Evolutionary conservation across 768 basidiomycete genomes (phyloP).

Genomic region (Boletus rex-veris): DNA sequence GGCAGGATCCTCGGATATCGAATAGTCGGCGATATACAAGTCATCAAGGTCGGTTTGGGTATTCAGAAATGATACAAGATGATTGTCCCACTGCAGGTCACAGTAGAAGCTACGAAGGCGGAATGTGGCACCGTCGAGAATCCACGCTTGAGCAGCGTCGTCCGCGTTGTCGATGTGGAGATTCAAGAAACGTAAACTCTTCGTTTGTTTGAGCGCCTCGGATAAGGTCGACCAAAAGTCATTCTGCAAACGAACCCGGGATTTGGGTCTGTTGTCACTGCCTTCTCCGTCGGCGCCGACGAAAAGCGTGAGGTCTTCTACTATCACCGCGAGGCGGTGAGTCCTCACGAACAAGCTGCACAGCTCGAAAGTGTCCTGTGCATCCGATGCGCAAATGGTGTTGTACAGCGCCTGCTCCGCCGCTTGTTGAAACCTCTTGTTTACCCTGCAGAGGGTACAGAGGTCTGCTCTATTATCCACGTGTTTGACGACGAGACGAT

Average conservation of each 20-base stretch:
- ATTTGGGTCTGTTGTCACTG: background rate
- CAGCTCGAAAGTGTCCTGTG: slow-evolving; percentile 38
- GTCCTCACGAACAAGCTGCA: slow-evolving; percentile 46
- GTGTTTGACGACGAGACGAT: slow-evolving; percentile 53
- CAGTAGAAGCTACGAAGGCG: slow-evolving; percentile 60
- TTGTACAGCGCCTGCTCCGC: slow-evolving; percentile 61
- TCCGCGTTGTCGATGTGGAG: slow-evolving; percentile 37
- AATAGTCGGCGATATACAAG: slow-evolving; percentile 37
- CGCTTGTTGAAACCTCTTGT: slow-evolving; percentile 48
- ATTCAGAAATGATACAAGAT: slow-evolving; percentile 41
- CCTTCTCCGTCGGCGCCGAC: slow-evolving; percentile 28
- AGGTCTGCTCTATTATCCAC: slow-evolving; percentile 53
- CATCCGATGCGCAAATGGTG: slow-evolving; percentile 46
- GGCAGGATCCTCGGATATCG: slow-evolving; percentile 11
- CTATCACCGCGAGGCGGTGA: slow-evolving; percentile 48
- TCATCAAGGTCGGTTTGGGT: slow-evolving; percentile 24
- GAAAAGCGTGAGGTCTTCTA: slow-evolving; percentile 53
- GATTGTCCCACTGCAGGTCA: slow-evolving; percentile 61
- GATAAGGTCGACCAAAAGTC: slow-evolving; percentile 52
- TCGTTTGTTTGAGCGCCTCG: slow-evolving; percentile 44
- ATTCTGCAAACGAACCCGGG: slow-evolving; percentile 25
- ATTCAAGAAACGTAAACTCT: slow-evolving; percentile 49
- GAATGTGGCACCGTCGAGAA: slow-evolving; percentile 43
- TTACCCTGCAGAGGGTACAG: slow-evolving; percentile 55
- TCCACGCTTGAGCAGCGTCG: slow-evolving; percentile 35